Base-by-base conservation (phyloP, 2,329 filamentous ascomycete genomes). In the Acrodontium crateriforme region DNA sequence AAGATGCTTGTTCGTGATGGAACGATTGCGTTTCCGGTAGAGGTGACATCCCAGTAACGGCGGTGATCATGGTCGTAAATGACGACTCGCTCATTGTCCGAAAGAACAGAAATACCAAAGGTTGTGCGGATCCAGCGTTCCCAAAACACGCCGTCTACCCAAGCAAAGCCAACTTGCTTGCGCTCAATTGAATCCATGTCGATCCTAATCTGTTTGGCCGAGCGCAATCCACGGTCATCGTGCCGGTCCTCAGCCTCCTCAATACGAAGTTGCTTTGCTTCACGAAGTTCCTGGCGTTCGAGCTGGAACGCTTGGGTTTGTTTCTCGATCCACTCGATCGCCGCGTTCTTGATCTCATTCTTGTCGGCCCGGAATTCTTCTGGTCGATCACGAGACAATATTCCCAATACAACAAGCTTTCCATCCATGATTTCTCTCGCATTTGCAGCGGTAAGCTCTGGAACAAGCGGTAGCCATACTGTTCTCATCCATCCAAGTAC, bases 81-180 rank as follows among this genome's bases (percentile, higher is more conserved):
- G 34, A 98, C 78, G 30, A 98, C 81, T 37, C 82, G 74, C 54
- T 95, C 89, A 25, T 87, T 85, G 37, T 89, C 75, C 48, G 70
- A 75, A 36, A 63, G 65, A 17, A 89, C 75, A 44, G 91, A 80
- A 41, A 95, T 78, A 30, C 87, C 87, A 49, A 92, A 98, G 0
- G 87, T 94, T n/a, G 78, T 85, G 41, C 78, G 71, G 39, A 98
- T 73, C 89, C 89, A 98, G 37, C 87, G 72, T 56, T 95, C 85
- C 89, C 89, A 98, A 55, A 95, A 95, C 6, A 82, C 71, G 27
- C 85, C 84, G 51, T 98, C 89, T 9, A 95, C 83, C 89, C 89
- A 98, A 9, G 89, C 89, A 55, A 98, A 98, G 6, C 74, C 72
- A 22, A 95, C 84, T 50, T 92, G 80, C 54, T 87, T 92, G 43